phyloP scores from a whole-genome alignment of 2,329 filamentous ascomycete genomes.

The Penicillium griseofulvum region DNA sequence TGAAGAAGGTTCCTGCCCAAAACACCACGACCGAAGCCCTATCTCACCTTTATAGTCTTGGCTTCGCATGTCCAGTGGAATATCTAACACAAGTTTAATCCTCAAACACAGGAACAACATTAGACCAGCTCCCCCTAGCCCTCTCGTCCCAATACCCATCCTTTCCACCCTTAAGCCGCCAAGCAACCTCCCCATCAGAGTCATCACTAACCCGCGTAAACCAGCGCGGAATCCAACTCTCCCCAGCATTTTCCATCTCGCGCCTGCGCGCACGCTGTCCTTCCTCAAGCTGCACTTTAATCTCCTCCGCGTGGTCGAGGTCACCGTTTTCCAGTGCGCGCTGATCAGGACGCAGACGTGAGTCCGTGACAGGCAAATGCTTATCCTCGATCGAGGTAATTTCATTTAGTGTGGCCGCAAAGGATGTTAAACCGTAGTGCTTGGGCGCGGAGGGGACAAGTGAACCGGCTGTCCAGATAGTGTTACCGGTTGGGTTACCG shows the following conservation, averaged over 20 bases:
- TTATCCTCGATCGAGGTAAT: conserved; percentile 74
- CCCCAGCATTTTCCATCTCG: conserved; percentile 71
- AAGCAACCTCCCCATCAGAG: conserved; percentile 46
- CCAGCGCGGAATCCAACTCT: conserved; percentile 75
- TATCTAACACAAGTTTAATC: conserved; percentile 7
- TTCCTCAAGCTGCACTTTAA: conserved; percentile 84
- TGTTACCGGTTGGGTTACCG: conserved; percentile 60
- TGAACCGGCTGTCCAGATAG: conserved; percentile 74
- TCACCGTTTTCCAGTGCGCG: conserved; percentile 77
- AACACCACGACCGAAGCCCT: not conserved
- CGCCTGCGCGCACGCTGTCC: conserved; percentile 72
- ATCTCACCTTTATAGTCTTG: not conserved
- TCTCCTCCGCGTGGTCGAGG: conserved; percentile 75
- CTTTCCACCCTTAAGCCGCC: conserved; percentile 74
- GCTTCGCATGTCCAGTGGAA: not conserved
- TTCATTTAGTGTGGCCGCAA: conserved; percentile 84
- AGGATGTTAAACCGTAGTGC: conserved; percentile 83
- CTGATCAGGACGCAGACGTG: conserved; percentile 81
- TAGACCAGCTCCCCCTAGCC: conserved; percentile 63
- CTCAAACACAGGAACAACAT: conserved; percentile 56
- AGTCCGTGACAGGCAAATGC: conserved; percentile 77
- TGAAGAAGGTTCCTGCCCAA: conserved; percentile 11
- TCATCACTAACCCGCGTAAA: conserved; percentile 65
- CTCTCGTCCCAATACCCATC: conserved; percentile 95
- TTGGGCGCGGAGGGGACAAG: conserved; percentile 76